Conservation (phyloP, 2,329 filamentous ascomycete species). For the Pseudogymnoascus sp. region DNA sequence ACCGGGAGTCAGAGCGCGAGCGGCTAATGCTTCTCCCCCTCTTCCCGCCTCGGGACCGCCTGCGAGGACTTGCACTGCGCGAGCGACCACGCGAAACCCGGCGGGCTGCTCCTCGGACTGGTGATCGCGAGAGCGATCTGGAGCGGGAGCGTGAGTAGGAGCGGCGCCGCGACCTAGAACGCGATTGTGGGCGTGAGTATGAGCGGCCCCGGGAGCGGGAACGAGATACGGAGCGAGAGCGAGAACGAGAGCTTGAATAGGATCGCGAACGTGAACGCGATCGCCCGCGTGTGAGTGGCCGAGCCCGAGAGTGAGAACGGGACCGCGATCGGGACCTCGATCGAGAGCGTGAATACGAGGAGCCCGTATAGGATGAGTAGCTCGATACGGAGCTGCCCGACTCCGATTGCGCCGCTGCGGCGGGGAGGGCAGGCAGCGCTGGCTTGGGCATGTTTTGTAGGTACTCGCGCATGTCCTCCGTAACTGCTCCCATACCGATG, state of each 20-base stretch:
- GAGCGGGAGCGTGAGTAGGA: slow-evolving; percentile 16
- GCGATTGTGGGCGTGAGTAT: slow-evolving; percentile 30
- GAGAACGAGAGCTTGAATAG: slow-evolving; percentile 14
- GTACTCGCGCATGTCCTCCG: slow-evolving; percentile 88
- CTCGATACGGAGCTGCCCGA: slow-evolving; percentile 59
- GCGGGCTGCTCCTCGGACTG: slow-evolving; percentile 16
- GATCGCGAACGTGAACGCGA: slow-evolving; percentile 18
- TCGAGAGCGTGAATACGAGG: slow-evolving; percentile 44
- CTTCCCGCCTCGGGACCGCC: slow-evolving; percentile 9
- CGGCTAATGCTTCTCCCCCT: slow-evolving; percentile 7
- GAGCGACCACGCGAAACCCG: neutral
- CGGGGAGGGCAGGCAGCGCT: slow-evolving; percentile 58
- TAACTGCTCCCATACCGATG: slow-evolving; percentile 90
- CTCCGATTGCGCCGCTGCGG: slow-evolving; percentile 49
- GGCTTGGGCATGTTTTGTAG: slow-evolving; percentile 87
- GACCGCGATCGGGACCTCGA: slow-evolving; percentile 26
- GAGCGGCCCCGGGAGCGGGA: slow-evolving; percentile 16
- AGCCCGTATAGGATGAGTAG: slow-evolving; percentile 66
- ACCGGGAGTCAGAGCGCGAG: neutral
- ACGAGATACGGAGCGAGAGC: slow-evolving; percentile 20
- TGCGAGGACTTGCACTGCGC: slow-evolving; percentile 16
- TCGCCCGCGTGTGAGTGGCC: slow-evolving; percentile 16
- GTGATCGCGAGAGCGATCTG: slow-evolving; percentile 14
- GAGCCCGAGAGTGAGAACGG: slow-evolving; percentile 16
- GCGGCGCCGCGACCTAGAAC: slow-evolving; percentile 17